phyloP scores from a whole-genome alignment of 1,284 basidiomycete species.

The Sporisorium scitamineum region DNA sequence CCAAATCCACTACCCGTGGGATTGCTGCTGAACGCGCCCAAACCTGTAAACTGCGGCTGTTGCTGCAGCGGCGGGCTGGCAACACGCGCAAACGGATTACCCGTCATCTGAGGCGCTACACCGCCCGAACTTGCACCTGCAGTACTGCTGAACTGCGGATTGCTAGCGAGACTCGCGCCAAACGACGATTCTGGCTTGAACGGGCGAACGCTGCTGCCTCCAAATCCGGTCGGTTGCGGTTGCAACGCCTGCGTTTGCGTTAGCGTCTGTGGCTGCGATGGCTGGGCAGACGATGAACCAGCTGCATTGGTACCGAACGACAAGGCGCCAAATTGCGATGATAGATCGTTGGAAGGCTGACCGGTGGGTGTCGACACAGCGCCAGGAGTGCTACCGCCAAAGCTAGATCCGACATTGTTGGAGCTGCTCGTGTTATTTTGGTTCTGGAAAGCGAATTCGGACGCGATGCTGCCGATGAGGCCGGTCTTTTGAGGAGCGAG shows the following conservation, averaged over 20 bases:
- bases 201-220: constrained; percentile 39
- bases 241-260: constrained; percentile 28
- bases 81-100: constrained; percentile 54
- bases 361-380: constrained; percentile 13
- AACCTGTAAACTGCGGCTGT: constrained; percentile 12
- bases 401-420: constrained; percentile 9
- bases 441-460: constrained; percentile 65
- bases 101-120: constrained; percentile 43
- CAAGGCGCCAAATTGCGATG: constrained; percentile 40
- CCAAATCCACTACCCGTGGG: background rate
- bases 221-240: constrained; percentile 59
- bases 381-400: constrained; percentile 14
- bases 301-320: constrained; percentile 29
- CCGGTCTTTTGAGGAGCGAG: constrained; percentile 66
- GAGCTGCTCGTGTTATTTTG: constrained; percentile 11
- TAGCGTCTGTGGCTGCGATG: constrained; percentile 13
- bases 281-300: too few relatives aligned
- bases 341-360: constrained; percentile 17
- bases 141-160: constrained; percentile 22
- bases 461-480: constrained; percentile 69
- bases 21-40: constrained; percentile 16
- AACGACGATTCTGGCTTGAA: constrained; percentile 61
- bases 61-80: constrained; percentile 16
- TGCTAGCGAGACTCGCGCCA: constrained; percentile 44
- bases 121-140: constrained; percentile 8